Evolutionary conservation across 106 monocot species (phyloP).

Genomic region (Acorus calamus): DNA sequence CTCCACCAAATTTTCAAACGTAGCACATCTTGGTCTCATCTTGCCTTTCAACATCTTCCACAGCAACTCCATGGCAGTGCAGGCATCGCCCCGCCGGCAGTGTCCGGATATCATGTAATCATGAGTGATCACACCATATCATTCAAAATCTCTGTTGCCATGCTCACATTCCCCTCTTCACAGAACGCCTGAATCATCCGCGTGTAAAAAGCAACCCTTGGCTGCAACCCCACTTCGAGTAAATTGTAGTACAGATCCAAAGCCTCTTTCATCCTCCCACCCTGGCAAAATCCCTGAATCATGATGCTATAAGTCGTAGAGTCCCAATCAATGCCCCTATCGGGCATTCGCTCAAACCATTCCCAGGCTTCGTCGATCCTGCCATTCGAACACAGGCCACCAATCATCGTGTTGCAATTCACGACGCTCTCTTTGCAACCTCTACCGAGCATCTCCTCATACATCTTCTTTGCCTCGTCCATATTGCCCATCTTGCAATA

Average conservation of each 20-base stretch:
- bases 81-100: slow-evolving; percentile 6
- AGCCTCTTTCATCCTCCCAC: slow-evolving; percentile 8
- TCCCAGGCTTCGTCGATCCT: slow-evolving; percentile 11
- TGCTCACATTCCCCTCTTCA: slow-evolving; percentile 5
- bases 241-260: not conserved
- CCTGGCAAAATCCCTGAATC: slow-evolving; percentile 15
- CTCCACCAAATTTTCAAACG: slow-evolving; percentile 12
- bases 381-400: slow-evolving; percentile 9
- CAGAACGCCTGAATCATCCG: slow-evolving; percentile 7
- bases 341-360: slow-evolving; percentile 8
- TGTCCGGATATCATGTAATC: slow-evolving; percentile 15
- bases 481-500: slow-evolving; percentile 16
- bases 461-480: slow-evolving; percentile 6
- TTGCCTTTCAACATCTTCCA: slow-evolving; percentile 4
- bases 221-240: slow-evolving; percentile 3
- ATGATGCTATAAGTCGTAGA: slow-evolving; percentile 13
- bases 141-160: slow-evolving; percentile 8
- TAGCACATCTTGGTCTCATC: slow-evolving; percentile 9
- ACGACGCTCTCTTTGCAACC: slow-evolving; percentile 6
- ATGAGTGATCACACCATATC: slow-evolving; percentile 9
- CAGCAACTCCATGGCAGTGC: slow-evolving; percentile 15
- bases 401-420: slow-evolving; percentile 16
- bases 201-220: slow-evolving; percentile 3
- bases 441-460: slow-evolving; percentile 11
- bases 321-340: slow-evolving; percentile 5